A percentile compares a stretch with the other conserved stretches of the same genome.
Conservation (phyloP, 805 yeast genomes). For the Barnettozyma populi region DNA sequence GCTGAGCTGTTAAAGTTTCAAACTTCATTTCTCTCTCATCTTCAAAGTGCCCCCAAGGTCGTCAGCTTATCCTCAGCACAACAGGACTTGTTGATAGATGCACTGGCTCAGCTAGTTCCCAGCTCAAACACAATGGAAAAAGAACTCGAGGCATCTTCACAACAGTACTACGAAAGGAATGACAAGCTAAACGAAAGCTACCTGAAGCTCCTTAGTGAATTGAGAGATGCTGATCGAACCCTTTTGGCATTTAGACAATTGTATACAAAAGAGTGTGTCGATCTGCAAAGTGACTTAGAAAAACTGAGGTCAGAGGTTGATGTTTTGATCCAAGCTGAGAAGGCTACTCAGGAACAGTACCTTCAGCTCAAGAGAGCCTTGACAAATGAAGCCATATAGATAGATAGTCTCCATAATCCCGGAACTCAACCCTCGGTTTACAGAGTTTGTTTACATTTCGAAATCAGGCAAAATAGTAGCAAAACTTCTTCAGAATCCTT, state of each 20-base stretch:
- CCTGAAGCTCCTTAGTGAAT: constrained; percentile 7
- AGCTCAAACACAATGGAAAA: constrained; percentile 17
- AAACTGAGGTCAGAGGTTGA: constrained; percentile 22
- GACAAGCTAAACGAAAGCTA: constrained; percentile 14
- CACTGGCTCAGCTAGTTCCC: constrained; percentile 1
- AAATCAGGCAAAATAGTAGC: background rate
- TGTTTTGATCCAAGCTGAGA: constrained; percentile 19
- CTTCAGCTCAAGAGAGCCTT: constrained; percentile 11
- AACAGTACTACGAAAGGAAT: constrained; percentile 9
- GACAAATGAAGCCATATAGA: no score
- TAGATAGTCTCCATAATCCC: no score
- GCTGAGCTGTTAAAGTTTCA: constrained; percentile 11
- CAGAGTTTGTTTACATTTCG: constrained; percentile 6
- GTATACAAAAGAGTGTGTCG: constrained; percentile 13
- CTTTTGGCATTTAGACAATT: constrained; percentile 20
- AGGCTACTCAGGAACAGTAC: constrained; percentile 18
- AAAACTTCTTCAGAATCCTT: background rate
- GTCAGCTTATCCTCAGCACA: background rate
- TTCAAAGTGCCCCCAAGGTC: background rate
- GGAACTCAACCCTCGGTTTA: constrained; percentile 1
- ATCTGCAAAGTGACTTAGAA: constrained; percentile 11
- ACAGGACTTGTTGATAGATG: background rate
- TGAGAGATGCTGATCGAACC: constrained; percentile 21
- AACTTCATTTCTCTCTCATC: background rate
- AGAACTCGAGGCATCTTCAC: constrained; percentile 7